Evolutionary conservation across 257 asterid species (phyloP).

Genomic region (Galeopsis tetrahit): DNA sequence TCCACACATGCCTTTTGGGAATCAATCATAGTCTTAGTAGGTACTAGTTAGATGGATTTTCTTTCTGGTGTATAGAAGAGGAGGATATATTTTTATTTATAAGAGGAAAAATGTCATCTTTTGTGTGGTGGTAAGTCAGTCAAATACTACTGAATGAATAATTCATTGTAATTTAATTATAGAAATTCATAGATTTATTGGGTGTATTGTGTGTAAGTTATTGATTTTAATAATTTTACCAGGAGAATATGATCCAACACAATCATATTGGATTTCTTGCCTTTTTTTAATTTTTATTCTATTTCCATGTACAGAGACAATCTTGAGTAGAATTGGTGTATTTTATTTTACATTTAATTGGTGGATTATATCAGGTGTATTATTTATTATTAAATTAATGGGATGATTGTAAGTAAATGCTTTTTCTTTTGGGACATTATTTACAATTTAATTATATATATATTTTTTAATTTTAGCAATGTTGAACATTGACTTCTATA

Average conservation of each 20-base stretch:
- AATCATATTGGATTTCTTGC: slow-evolving; percentile 11
- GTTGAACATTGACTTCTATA: not conserved
- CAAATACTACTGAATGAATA: slow-evolving; percentile 26
- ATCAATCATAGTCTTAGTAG: slow-evolving; percentile 19
- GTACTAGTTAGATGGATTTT: slow-evolving; percentile 31
- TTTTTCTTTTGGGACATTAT: too few species aligned
- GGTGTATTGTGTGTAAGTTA: slow-evolving; percentile 20
- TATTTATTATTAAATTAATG: not conserved
- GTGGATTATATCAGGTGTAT: not conserved
- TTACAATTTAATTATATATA: too few species aligned
- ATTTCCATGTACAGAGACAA: not conserved
- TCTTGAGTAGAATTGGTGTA: too few species aligned
- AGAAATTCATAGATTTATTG: slow-evolving; percentile 29
- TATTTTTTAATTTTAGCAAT: not conserved
- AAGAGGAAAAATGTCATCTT: slow-evolving; percentile 26
- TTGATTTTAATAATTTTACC: slow-evolving; percentile 25
- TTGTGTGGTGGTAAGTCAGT: slow-evolving; percentile 30
- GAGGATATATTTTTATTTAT: not conserved
- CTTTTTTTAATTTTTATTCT: not conserved
- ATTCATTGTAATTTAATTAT: slow-evolving; percentile 26
- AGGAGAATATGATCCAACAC: slow-evolving; percentile 27
- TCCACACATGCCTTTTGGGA: slow-evolving; percentile 19
- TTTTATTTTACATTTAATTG: too few species aligned
- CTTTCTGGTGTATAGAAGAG: slow-evolving; percentile 36
- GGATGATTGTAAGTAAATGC: not conserved